Base-by-base conservation (phyloP, 768 basidiomycete species). In the Boletus reticulatus region DNA sequence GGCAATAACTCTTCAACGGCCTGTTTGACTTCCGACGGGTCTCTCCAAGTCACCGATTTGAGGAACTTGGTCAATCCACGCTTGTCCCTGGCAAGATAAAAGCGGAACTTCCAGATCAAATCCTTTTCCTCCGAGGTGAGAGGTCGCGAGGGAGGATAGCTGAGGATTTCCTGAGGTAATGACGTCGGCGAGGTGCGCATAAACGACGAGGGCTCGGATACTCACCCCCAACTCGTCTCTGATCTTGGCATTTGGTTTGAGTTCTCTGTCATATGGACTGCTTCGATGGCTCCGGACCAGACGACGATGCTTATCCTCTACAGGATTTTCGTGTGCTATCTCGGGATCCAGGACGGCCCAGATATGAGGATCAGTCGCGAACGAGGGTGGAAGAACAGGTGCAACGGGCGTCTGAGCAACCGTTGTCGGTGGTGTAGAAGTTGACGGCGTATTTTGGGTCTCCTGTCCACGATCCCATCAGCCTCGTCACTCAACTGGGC, bases 21-120 rank as follows among this genome's bases (percentile, higher is more conserved):
- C 68, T 98, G 97, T 67, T 95, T 96, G 24, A 97, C 94, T 73
- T 99, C 97, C 11, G 89, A 89, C 0, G 89, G 84, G 69, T 99
- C 97, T 38, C 94, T 80, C 97, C 97, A 98, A 19, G 95, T 94
- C 37, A 99, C 97, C 31, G 93, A 94, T 71, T 93, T 98, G 50
- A 99, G 80, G 73, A 99, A 99, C 70, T 99, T 99, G 34, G 96
- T 98, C 39, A 98, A 80, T 3, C 95, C 94, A 11, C 91, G 86
- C 73, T 93, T 95, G 70, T 95, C 92, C 34, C 94, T 78, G 4
- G 88, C 84, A 12, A 99, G 85, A 62, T 97, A 98, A 75, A 98
- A 99, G n/a, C 97, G 84, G 79, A 96, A 99, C 70, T 96, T 95
- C 97, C 97, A 99, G 38, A 98, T 87, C 41, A 95, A 76, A 62